phyloP scores from a whole-genome alignment of 78 protist species.

The Planoprotostelium fungivorum region DNA sequence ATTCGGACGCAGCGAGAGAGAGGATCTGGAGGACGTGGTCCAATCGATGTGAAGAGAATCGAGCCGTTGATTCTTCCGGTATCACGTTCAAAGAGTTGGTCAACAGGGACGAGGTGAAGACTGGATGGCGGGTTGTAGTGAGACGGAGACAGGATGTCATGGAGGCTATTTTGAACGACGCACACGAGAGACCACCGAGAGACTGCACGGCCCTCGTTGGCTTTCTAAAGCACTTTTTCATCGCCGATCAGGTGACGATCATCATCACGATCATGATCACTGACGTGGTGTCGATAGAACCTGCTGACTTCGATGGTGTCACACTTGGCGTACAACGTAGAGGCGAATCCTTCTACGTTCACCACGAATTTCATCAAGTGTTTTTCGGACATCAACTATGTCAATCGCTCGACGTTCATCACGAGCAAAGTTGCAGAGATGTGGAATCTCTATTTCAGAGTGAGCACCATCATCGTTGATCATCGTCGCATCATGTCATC shows the following conservation, averaged over 20 bases:
- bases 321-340: not conserved
- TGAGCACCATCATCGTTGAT: no score
- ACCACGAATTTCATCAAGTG: not conserved
- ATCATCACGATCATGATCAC: not conserved
- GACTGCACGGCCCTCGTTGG: not conserved
- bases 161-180: not conserved
- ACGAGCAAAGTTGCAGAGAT: not conserved
- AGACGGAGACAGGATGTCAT: not conserved
- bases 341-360: not conserved
- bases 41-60: not conserved
- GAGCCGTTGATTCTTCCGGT: not conserved
- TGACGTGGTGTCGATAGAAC: not conserved
- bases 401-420: not conserved
- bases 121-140: not conserved
- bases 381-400: not conserved
- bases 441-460: not conserved
- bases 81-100: not conserved
- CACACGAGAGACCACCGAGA: not conserved
- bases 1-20: not conserved
- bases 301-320: not conserved
- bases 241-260: not conserved
- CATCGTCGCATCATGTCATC: not conserved
- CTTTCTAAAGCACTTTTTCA: not conserved
- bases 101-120: not conserved
- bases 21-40: not conserved